A percentile compares a stretch with the other conserved stretches of the same genome.
Evolutionary conservation across 208 protist species (phyloP).

Genomic region (Leishmania mexicana): DNA sequence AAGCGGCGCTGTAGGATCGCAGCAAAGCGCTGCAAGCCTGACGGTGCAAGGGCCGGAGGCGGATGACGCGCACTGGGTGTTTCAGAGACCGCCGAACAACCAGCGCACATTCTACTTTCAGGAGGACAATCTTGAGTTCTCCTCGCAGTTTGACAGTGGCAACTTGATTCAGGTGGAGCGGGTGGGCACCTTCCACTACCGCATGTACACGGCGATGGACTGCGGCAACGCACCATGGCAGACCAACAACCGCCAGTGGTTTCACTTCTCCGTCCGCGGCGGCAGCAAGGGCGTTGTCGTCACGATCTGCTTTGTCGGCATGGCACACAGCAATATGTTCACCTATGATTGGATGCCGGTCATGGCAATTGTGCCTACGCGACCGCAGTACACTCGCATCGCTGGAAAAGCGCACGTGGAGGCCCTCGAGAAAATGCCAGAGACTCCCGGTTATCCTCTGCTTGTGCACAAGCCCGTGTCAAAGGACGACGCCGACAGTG

Average conservation of each 20-base stretch:
- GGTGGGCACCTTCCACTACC: constrained; percentile 62
- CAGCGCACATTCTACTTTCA: constrained; percentile 88
- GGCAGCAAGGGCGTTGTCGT: constrained; percentile 59
- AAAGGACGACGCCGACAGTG: constrained; percentile 25
- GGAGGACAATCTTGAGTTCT: constrained; percentile 88
- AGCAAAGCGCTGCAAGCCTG: not conserved
- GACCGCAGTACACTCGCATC: constrained; percentile 70
- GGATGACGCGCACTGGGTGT: constrained; percentile 65
- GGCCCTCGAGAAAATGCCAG: constrained; percentile 66
- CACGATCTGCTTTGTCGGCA: constrained; percentile 70
- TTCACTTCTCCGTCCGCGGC: constrained; percentile 91
- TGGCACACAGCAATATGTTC: constrained; percentile 90
- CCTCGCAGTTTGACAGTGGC: constrained; percentile 90
- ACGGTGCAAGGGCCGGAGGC: not conserved
- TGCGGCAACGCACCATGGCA: constrained; percentile 80
- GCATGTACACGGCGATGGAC: constrained; percentile 83
- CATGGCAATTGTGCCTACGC: constrained; percentile 49
- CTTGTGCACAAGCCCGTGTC: constrained; percentile 50
- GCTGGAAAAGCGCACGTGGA: constrained; percentile 63
- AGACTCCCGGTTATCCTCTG: constrained; percentile 77
- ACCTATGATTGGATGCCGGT: constrained; percentile 88
- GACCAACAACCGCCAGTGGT: constrained; percentile 93
- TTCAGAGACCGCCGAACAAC: constrained; percentile 77
- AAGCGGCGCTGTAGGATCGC: not conserved
- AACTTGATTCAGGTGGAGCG: constrained; percentile 91